Conservation (phyloP, 2,329 filamentous ascomycete species). For the Venturia oleaginea region DNA sequence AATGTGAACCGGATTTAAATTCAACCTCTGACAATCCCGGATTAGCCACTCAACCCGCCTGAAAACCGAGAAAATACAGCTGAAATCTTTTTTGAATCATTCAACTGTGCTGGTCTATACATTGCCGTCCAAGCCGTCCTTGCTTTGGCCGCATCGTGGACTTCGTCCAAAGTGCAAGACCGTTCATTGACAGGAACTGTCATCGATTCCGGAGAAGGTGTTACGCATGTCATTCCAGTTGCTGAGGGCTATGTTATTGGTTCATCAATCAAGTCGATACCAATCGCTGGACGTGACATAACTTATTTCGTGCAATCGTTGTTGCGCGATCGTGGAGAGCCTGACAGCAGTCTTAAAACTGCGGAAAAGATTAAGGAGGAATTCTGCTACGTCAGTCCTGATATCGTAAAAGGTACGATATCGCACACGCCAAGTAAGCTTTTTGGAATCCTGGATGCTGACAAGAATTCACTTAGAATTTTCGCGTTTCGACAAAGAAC, state of each 20-base stretch:
- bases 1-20: conserved; percentile 12
- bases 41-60: conserved; percentile 85
- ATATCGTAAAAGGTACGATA: conserved; percentile 69
- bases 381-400: conserved; percentile 95
- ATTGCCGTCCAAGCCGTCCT: conserved; percentile 97
- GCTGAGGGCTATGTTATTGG: conserved; percentile 98
- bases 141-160: conserved; percentile 95
- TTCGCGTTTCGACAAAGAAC: conserved; percentile 84
- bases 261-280: conserved; percentile 97
- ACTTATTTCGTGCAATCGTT: conserved; percentile 98
- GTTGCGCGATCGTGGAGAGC: conserved; percentile 89
- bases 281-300: conserved; percentile 94
- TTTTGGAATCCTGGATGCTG: conserved; percentile 7
- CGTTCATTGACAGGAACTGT: conserved; percentile 94
- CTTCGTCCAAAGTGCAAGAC: conserved; percentile 94
- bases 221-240: conserved; percentile 97
- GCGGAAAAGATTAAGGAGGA: conserved; percentile 98
- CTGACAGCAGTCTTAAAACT: conserved; percentile 93
- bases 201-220: conserved; percentile 96
- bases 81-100: conserved; percentile 99
- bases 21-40: neutral
- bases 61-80: conserved; percentile 99
- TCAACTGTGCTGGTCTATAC: conserved; percentile 98
- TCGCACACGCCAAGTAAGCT: neutral
- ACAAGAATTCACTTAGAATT: conserved; percentile 52